Conservation (phyloP, 129 eudicot genomes). For the Ambrosia trifida region DNA sequence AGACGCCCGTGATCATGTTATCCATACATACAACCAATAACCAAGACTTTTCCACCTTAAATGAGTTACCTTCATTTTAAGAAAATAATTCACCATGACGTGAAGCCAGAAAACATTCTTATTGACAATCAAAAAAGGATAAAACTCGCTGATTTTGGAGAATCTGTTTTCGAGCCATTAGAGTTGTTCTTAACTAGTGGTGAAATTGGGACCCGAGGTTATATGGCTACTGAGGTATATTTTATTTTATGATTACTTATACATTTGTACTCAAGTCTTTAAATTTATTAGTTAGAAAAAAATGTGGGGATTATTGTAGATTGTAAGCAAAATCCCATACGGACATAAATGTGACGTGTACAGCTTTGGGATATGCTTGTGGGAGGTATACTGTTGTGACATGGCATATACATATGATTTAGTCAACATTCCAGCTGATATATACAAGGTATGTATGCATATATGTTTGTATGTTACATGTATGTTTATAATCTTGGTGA, state of each 20-base stretch:
- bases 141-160: constrained; percentile 44
- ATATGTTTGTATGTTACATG: constrained; percentile 1
- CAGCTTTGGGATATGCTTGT: constrained; percentile 51
- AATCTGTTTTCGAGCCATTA: constrained; percentile 37
- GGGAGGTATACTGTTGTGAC: constrained; percentile 54
- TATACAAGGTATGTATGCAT: constrained; percentile 29
- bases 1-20: too few species aligned
- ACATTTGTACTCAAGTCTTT: neutral
- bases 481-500: neutral
- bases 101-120: constrained; percentile 55
- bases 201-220: constrained; percentile 54
- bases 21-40: too few species aligned
- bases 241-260: neutral
- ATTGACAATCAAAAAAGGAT: constrained; percentile 34
- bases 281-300: neutral
- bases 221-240: constrained; percentile 67
- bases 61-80: constrained; percentile 54
- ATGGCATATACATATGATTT: constrained; percentile 37
- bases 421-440: constrained; percentile 31
- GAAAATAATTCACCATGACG: constrained; percentile 54
- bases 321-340: constrained; percentile 32
- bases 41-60: too few species aligned
- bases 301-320: constrained; percentile 17
- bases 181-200: constrained; percentile 38
- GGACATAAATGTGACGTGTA: constrained; percentile 46